A percentile compares a stretch with the other conserved stretches of the same genome.
Evolutionary conservation across 2,329 filamentous ascomycete species (phyloP).

Genomic region (Xylaria sp.): DNA sequence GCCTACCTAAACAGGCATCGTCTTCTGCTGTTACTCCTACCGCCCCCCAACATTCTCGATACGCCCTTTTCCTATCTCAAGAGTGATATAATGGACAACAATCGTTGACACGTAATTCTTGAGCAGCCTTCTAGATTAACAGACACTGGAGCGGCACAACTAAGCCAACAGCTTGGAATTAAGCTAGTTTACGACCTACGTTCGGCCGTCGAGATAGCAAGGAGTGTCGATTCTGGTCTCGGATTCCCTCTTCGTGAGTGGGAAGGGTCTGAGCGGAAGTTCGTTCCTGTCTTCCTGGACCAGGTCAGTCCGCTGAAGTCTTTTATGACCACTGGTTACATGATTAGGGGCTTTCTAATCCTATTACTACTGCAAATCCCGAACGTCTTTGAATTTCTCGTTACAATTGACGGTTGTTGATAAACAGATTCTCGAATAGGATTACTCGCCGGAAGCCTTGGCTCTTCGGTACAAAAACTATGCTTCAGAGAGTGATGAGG

Average conservation of each 20-base stretch:
- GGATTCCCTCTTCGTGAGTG: slow-evolving; percentile 56
- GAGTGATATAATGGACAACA: not conserved
- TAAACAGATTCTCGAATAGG: slow-evolving; percentile 40
- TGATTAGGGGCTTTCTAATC: not conserved
- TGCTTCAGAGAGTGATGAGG: slow-evolving; percentile 49
- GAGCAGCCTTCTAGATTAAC: slow-evolving; percentile 65
- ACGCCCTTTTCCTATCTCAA: not conserved
- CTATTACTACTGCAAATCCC: not conserved
- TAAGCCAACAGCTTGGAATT: slow-evolving; percentile 67
- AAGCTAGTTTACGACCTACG: slow-evolving; percentile 55
- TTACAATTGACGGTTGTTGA: too few relatives aligned
- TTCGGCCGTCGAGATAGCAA: slow-evolving; percentile 63
- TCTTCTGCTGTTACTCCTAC: not conserved
- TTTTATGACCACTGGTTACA: not conserved
- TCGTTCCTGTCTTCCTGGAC: slow-evolving; percentile 70
- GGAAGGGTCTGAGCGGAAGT: slow-evolving; percentile 64
- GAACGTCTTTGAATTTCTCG: not conserved
- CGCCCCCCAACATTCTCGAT: not conserved
- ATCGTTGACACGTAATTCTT: slow-evolving; percentile 9
- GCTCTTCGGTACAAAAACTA: slow-evolving; percentile 68
- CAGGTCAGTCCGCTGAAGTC: slow-evolving; percentile 32
- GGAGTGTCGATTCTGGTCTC: slow-evolving; percentile 48
- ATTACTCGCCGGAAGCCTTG: slow-evolving; percentile 67
- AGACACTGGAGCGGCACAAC: slow-evolving; percentile 60
- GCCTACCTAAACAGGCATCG: not conserved